A percentile compares a stretch with the other conserved stretches of the same genome.
Conservation (phyloP, 257 asterid species). For the Ocimum tenuiflorum region DNA sequence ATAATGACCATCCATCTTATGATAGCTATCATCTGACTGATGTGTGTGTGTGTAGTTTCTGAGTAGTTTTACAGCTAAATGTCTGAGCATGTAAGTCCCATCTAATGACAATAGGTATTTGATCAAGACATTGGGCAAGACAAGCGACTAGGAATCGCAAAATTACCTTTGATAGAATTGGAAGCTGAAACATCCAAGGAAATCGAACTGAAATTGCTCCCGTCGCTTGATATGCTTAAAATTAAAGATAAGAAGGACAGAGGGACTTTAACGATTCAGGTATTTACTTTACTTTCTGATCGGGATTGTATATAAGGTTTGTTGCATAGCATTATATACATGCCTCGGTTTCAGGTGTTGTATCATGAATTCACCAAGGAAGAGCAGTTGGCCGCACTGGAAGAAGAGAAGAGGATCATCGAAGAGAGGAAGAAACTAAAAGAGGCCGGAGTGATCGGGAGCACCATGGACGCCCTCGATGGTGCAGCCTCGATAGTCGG, state of each 20-base stretch:
- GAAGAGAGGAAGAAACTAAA: constrained; percentile 85
- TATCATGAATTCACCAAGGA: constrained; percentile 82
- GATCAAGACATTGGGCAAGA: constrained; percentile 96
- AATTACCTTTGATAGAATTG: constrained; percentile 59
- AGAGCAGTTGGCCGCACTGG: constrained; percentile 75
- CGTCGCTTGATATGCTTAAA: constrained; percentile 83
- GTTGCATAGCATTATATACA: too few relatives aligned
- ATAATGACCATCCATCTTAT: not conserved
- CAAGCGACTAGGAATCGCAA: constrained; percentile 60
- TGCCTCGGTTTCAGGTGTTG: constrained; percentile 36
- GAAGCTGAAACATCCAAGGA: constrained; percentile 63
- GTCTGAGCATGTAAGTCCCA: not conserved
- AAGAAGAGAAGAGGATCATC: constrained; percentile 73
- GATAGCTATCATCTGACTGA: not conserved
- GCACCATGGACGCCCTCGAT: constrained; percentile 95
- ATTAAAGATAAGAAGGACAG: constrained; percentile 87
- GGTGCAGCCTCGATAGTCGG: constrained; percentile 71
- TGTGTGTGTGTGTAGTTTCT: not conserved
- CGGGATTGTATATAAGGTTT: too few relatives aligned
- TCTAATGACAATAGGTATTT: constrained; percentile 46
- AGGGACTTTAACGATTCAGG: constrained; percentile 73
- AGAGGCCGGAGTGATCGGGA: constrained; percentile 83
- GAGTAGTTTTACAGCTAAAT: not conserved
- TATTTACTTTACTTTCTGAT: constrained; percentile 10
- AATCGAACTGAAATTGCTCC: constrained; percentile 49